Evolutionary conservation across 768 basidiomycete species (phyloP), one percentile per base, ranked within the genome.

Genomic region (Tulasnella sp.): DNA sequence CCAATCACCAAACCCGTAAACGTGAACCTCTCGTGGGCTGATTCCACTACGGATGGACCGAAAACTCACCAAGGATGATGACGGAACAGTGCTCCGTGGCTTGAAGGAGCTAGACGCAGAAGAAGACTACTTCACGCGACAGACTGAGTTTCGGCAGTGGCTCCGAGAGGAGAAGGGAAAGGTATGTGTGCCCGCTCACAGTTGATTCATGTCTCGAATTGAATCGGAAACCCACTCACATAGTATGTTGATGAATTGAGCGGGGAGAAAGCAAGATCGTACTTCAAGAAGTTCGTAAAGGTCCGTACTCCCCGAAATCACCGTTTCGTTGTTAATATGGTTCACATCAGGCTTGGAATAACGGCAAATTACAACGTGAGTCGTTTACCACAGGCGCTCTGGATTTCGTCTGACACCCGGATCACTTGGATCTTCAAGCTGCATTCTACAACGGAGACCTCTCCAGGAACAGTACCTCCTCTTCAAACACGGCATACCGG

Each of bases 211-310:
- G 27, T 56, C 15, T 23, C 5, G 7, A 2, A 13, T 10, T 15
- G 2, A 21, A n/a, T 32, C 17, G 17, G 38, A 51, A 27, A 26
- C 23, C 10, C 38, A 29, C 26, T 51, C 45, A 26, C 29, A 15
- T 61, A 92, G 88, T 92, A 92, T 68, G 85, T 95, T 66, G 86
- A 91, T 66, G 85, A 91, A 61, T 75, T 96, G 58, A 83, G 84
- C 17, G 82, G 88, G 26, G 89, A 93, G 29, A 84, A 78, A 68
- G 84, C 92, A 2, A 79, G 87, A 65, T 86, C 81, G 81, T 92
- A 94, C 69, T 97, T 97, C 69, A 83, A 85, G 66, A 95, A 93
- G 72, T 96, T 97, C 67, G 83, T 92, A 42, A 88, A 86, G 77
- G 85, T 85, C 67, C 64, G 73, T 63, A 62, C 49, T 49, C 15